phyloP scores from a whole-genome alignment of 192 early-diverging fungal species.

The Helicostylum pulchrum region DNA sequence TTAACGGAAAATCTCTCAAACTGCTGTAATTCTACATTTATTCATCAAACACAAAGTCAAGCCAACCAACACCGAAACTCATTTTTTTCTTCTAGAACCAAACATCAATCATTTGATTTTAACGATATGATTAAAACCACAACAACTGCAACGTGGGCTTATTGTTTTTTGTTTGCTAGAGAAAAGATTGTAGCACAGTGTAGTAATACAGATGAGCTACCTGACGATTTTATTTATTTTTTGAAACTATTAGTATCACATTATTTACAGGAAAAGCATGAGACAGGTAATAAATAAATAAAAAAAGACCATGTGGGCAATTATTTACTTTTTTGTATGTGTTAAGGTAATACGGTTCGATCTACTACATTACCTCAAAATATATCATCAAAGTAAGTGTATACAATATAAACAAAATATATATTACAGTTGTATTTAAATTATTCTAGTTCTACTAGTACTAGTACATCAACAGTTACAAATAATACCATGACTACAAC shows the following conservation, averaged over 20 bases:
- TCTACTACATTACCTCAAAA: constrained; percentile 5
- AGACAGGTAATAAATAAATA: constrained; percentile 8
- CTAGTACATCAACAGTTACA: not conserved
- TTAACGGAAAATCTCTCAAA: constrained; percentile 13
- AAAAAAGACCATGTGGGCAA: not conserved
- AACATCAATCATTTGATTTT: not conserved
- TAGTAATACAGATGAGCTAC: constrained; percentile 8
- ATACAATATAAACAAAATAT: too few relatives aligned
- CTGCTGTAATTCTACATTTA: constrained; percentile 14
- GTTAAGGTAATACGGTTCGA: not conserved
- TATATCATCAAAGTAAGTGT: constrained; percentile 3
- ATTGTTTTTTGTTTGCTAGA: constrained; percentile 21
- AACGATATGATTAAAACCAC: not conserved
- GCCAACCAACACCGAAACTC: constrained; percentile 5
- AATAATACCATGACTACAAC: not conserved
- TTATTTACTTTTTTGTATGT: constrained; percentile 1
- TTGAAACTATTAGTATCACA: constrained; percentile 18
- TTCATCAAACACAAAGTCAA: not conserved
- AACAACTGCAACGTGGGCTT: constrained; percentile 13
- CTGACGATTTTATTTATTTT: constrained; percentile 21
- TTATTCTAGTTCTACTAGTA: not conserved
- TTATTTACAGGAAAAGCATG: constrained; percentile 14
- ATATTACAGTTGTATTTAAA: too few relatives aligned
- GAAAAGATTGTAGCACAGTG: constrained; percentile 26
- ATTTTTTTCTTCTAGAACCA: constrained; percentile 16